Evolutionary conservation across 148 eudicot species (phyloP).

Genomic region (Diospyros lotus): DNA sequence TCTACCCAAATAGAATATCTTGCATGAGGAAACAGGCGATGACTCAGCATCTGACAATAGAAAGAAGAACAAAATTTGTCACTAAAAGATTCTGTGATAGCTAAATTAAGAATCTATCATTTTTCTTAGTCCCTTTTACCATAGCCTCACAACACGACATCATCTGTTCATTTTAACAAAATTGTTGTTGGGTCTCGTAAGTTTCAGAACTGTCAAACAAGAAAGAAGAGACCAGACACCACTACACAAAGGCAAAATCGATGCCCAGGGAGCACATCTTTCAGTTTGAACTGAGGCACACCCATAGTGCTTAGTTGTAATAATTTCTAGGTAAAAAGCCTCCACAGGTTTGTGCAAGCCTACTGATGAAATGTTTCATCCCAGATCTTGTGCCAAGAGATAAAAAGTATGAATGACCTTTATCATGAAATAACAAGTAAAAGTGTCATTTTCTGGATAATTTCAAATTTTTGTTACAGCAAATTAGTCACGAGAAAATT

Average conservation of each 20-base stretch:
- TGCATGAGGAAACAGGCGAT: constrained; percentile 85
- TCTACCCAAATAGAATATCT: constrained; percentile 94
- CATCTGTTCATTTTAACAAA: background rate
- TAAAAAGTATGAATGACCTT: background rate
- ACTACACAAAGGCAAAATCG: background rate
- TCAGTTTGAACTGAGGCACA: background rate
- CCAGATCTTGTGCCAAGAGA: constrained; percentile 7
- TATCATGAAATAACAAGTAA: background rate
- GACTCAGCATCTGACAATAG: constrained; percentile 71
- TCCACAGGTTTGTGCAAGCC: background rate
- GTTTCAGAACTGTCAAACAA: background rate
- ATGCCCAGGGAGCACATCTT: background rate
- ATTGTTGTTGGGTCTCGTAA: background rate
- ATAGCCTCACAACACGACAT: background rate
- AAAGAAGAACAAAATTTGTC: background rate
- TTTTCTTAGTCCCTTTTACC: background rate
- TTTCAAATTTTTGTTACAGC: background rate
- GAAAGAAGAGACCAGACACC: constrained; percentile 1
- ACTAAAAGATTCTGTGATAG: constrained; percentile 1
- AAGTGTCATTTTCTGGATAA: background rate
- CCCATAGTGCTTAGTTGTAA: background rate
- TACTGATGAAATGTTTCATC: background rate
- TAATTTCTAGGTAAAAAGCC: background rate
- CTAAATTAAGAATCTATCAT: background rate
- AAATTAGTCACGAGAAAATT: background rate